These are phyloP conservation scores for Pelargonium fulgidum DNA, from an alignment of 441 rosid genomes.

Conservation along the genomic window DNA sequence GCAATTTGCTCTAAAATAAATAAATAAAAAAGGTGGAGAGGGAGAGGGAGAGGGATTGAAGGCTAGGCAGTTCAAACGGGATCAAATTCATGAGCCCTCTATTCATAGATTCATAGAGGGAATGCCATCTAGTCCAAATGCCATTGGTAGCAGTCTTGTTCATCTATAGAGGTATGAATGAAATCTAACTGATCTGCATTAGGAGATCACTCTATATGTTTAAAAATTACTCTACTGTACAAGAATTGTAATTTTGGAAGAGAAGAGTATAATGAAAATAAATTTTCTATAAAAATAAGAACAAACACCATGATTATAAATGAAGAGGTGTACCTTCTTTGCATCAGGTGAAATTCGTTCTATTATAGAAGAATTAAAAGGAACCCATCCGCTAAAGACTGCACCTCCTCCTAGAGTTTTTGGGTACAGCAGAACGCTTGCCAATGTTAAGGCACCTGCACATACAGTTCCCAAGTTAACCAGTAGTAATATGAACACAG, in stretches of 20 bases:
- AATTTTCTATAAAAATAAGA: background rate
- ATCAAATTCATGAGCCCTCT: too few relatives aligned
- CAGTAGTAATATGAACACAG: slow-evolving; percentile 2
- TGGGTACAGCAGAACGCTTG: slow-evolving; percentile 69
- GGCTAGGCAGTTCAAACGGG: too few relatives aligned
- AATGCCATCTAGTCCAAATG: too few relatives aligned
- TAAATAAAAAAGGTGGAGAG: too few relatives aligned
- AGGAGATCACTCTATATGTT: too few relatives aligned
- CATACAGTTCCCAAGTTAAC: slow-evolving; percentile 15
- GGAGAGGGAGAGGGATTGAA: too few relatives aligned
- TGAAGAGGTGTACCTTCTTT: slow-evolving; percentile 40
- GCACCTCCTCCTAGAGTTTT: slow-evolving; percentile 78
- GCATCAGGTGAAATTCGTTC: slow-evolving; percentile 47
- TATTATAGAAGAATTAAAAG: slow-evolving; percentile 52
- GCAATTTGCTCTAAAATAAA: too few relatives aligned
- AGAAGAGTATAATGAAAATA: background rate
- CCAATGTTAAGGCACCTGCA: slow-evolving; percentile 77
- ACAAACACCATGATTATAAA: background rate
- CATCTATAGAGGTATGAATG: too few relatives aligned
- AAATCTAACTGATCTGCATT: too few relatives aligned
- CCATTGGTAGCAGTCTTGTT: too few relatives aligned
- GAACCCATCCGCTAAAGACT: slow-evolving; percentile 81
- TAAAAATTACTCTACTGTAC: too few relatives aligned
- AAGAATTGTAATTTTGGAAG: background rate
- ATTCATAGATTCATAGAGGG: too few relatives aligned